Percentiles rank a stretch among this genome's conserved stretches.
These are phyloP conservation scores for Mollisiaceae sp. DNA, from an alignment of 2,329 filamentous ascomycete genomes.

Conservation along the genomic window DNA sequence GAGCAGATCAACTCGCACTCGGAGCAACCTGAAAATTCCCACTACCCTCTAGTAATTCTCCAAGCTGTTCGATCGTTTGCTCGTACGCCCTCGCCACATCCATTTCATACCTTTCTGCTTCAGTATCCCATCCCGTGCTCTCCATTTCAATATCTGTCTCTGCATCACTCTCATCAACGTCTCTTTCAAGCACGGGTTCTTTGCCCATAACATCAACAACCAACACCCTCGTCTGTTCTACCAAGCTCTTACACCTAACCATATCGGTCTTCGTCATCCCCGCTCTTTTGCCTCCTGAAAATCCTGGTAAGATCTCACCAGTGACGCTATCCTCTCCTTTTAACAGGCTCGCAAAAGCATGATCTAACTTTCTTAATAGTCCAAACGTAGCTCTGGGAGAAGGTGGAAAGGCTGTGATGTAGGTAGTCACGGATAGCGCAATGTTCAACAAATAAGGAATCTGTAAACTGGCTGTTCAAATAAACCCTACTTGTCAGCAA, in stretches of 20 bases:
- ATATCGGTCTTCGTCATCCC: constrained; percentile 83
- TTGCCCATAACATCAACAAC: constrained; percentile 72
- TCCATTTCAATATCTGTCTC: constrained; percentile 44
- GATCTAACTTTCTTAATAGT: constrained; percentile 78
- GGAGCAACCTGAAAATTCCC: constrained; percentile 12
- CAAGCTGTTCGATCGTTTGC: constrained; percentile 75
- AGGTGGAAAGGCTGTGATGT: constrained; percentile 74
- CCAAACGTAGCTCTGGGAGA: constrained; percentile 71
- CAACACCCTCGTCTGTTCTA: constrained; percentile 74
- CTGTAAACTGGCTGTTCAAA: constrained; percentile 70
- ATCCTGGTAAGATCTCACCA: constrained; percentile 70
- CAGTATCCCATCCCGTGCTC: constrained; percentile 42
- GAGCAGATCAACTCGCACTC: neutral
- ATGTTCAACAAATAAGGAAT: constrained; percentile 83
- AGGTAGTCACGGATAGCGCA: constrained; percentile 73
- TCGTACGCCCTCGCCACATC: constrained; percentile 80
- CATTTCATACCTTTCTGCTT: constrained; percentile 65
- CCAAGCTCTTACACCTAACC: constrained; percentile 82
- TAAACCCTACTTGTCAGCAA: constrained; percentile 9
- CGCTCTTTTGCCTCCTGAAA: constrained; percentile 59
- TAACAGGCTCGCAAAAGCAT: constrained; percentile 79
- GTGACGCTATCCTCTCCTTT: constrained; percentile 70
- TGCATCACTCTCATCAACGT: constrained; percentile 46
- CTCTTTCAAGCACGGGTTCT: constrained; percentile 52
- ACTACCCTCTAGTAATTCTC: constrained; percentile 61